Percentiles rank a stretch among this genome's conserved stretches.
Evolutionary conservation across 2,329 filamentous ascomycete species (phyloP).

Genomic region (Nigrospora osmanthi): DNA sequence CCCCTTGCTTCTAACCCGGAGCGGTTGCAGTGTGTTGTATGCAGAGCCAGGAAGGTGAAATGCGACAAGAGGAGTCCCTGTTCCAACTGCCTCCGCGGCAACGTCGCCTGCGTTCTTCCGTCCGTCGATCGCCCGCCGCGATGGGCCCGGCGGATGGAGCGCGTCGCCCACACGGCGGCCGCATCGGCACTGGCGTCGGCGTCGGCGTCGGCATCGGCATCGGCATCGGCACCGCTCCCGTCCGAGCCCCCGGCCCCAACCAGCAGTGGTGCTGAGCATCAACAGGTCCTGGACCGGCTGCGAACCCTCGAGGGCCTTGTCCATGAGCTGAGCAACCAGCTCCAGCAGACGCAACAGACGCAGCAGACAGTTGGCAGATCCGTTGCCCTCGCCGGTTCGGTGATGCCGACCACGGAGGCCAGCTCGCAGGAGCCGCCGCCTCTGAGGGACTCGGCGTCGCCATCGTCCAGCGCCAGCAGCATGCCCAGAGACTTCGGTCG

Average conservation of each 20-base stretch:
- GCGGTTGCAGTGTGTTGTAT: slow-evolving; percentile 33
- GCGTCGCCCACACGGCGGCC: slow-evolving; percentile 17
- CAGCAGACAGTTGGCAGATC: slow-evolving; percentile 10
- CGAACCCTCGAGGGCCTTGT: slow-evolving; percentile 42
- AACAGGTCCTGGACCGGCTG: slow-evolving; percentile 39
- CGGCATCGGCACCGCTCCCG: neutral
- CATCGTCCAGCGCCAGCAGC: slow-evolving; percentile 2
- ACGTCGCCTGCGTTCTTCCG: slow-evolving; percentile 43
- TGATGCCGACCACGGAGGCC: slow-evolving; percentile 12
- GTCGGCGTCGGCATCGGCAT: neutral
- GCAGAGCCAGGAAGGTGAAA: slow-evolving; percentile 46
- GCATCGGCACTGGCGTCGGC: neutral
- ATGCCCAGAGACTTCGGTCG: slow-evolving; percentile 37
- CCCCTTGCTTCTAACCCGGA: slow-evolving; percentile 4
- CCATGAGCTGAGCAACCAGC: slow-evolving; percentile 37
- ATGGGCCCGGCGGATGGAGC: slow-evolving; percentile 45
- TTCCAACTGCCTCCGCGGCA: slow-evolving; percentile 45
- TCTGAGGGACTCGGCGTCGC: slow-evolving; percentile 7
- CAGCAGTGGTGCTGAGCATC: neutral
- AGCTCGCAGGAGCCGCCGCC: slow-evolving; percentile 20
- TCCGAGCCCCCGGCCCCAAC: slow-evolving; percentile 30
- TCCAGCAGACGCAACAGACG: slow-evolving; percentile 29
- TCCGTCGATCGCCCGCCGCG: slow-evolving; percentile 40
- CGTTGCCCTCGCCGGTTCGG: slow-evolving; percentile 3
- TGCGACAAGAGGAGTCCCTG: slow-evolving; percentile 50